Percentiles rank a stretch among this genome's conserved stretches.
Conservation (phyloP, 2,329 filamentous ascomycete genomes). For the Tolypocladium amazonense region DNA sequence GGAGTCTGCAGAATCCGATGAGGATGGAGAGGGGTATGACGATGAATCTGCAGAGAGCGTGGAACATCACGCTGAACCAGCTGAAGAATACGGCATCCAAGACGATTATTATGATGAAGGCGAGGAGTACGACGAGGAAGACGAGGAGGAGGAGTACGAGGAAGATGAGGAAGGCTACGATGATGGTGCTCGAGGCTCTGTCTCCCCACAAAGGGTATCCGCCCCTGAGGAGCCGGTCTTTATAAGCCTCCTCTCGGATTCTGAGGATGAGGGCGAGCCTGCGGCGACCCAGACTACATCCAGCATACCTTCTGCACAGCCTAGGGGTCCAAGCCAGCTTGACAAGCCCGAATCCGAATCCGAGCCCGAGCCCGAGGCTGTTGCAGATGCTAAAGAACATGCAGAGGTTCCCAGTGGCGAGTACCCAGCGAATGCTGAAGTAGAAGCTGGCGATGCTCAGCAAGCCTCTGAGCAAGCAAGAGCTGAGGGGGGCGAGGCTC, state of each 20-base stretch:
- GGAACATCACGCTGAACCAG: neutral
- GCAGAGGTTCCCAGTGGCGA: neutral
- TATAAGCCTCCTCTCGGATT: slow-evolving; percentile 37
- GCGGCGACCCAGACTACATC: neutral
- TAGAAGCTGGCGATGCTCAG: neutral
- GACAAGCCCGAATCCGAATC: neutral
- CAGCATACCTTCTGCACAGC: neutral
- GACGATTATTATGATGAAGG: neutral
- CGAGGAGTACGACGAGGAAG: neutral
- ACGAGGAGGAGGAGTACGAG: neutral
- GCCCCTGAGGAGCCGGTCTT: slow-evolving; percentile 26
- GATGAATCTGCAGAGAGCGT: neutral
- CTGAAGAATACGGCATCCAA: neutral
- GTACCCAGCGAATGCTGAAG: neutral
- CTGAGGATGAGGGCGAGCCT: slow-evolving; percentile 27
- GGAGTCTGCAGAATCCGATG: slow-evolving; percentile 12
- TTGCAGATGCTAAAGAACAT: neutral
- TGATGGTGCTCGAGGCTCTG: slow-evolving; percentile 1
- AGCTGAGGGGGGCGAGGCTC: neutral
- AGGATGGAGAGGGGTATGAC: slow-evolving; percentile 2
- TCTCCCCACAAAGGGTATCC: slow-evolving; percentile 3
- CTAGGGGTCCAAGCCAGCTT: neutral
- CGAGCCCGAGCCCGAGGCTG: neutral
- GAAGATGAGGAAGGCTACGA: slow-evolving; percentile 4
- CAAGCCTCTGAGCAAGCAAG: neutral